These are phyloP conservation scores for Fragaria iinumae DNA, from an alignment of 306 rosid species.

Conservation along the genomic window DNA sequence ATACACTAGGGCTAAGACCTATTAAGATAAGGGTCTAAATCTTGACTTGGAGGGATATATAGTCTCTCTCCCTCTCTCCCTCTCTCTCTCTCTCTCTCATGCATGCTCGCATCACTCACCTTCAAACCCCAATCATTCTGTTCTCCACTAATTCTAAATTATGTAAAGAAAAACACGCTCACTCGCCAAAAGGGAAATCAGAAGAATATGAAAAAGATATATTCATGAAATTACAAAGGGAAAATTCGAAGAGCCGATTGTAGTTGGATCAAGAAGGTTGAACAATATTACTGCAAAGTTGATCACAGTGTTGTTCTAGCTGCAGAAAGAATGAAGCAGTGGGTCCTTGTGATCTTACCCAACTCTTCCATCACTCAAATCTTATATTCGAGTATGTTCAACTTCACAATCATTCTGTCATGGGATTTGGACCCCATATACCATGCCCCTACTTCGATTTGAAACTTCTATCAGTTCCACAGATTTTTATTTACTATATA, in stretches of 20 bases:
- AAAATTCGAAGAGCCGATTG: neutral
- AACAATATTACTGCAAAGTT: conserved; percentile 23
- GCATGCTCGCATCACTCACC: conserved; percentile 59
- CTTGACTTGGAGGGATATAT: conserved; percentile 58
- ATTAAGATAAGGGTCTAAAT: conserved; percentile 20
- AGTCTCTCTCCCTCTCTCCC: neutral
- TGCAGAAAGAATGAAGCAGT: conserved; percentile 53
- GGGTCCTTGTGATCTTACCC: conserved; percentile 33
- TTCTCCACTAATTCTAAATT: conserved; percentile 61
- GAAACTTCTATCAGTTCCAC: neutral
- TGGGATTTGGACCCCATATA: conserved; percentile 33
- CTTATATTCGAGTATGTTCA: conserved; percentile 45
- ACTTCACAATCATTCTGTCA: conserved; percentile 59
- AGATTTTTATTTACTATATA: neutral
- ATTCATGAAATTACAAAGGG: neutral
- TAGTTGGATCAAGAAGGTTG: neutral
- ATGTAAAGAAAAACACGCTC: conserved; percentile 9
- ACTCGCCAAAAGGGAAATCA: conserved; percentile 3
- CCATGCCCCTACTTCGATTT: neutral
- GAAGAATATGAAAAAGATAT: conserved; percentile 12
- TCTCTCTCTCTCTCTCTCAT: neutral
- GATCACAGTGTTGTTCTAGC: conserved; percentile 5
- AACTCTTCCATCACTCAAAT: conserved; percentile 28
- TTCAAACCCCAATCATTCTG: conserved; percentile 67
- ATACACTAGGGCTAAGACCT: conserved; percentile 3